These are phyloP conservation scores for Suhomyces bribrorum DNA, from an alignment of 1,139 yeast species.

Conservation along the genomic window DNA sequence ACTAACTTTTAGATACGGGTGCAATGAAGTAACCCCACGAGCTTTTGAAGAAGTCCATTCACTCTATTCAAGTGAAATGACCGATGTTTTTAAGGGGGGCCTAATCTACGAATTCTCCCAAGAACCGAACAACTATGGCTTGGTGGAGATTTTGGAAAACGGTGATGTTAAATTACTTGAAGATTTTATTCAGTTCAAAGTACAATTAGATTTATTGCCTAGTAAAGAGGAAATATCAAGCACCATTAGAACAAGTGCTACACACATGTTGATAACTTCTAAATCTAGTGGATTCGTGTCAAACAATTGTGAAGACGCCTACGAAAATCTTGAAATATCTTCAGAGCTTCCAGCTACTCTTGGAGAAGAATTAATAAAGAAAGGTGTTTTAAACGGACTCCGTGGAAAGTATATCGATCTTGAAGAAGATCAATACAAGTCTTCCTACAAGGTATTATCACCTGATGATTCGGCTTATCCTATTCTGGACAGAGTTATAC, in stretches of 20 bases:
- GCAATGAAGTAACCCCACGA: slow-evolving; percentile 83
- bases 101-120: slow-evolving; percentile 88
- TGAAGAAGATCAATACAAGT: slow-evolving; percentile 36
- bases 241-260: slow-evolving; percentile 30
- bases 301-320: slow-evolving; percentile 47
- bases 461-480: slow-evolving; percentile 36
- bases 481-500: slow-evolving; percentile 21
- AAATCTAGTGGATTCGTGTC: slow-evolving; percentile 26
- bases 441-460: slow-evolving; percentile 38
- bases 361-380: slow-evolving; percentile 46
- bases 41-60: slow-evolving; percentile 75
- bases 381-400: slow-evolving; percentile 44
- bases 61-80: slow-evolving; percentile 73
- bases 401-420: slow-evolving; percentile 52
- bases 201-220: slow-evolving; percentile 42
- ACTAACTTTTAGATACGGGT: slow-evolving; percentile 53
- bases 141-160: slow-evolving; percentile 60
- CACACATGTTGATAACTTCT: slow-evolving; percentile 25
- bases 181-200: slow-evolving; percentile 56
- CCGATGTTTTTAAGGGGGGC: slow-evolving; percentile 86
- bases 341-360: slow-evolving; percentile 49
- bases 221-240: slow-evolving; percentile 27
- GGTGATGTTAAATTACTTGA: slow-evolving; percentile 57
- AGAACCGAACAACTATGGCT: slow-evolving; percentile 86
- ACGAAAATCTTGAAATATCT: slow-evolving; percentile 54